A percentile compares a stretch with the other conserved stretches of the same genome.
These are phyloP conservation scores for Elongisporangium undulatum DNA, from an alignment of 352 stramenopile genomes.

Conservation along the genomic window DNA sequence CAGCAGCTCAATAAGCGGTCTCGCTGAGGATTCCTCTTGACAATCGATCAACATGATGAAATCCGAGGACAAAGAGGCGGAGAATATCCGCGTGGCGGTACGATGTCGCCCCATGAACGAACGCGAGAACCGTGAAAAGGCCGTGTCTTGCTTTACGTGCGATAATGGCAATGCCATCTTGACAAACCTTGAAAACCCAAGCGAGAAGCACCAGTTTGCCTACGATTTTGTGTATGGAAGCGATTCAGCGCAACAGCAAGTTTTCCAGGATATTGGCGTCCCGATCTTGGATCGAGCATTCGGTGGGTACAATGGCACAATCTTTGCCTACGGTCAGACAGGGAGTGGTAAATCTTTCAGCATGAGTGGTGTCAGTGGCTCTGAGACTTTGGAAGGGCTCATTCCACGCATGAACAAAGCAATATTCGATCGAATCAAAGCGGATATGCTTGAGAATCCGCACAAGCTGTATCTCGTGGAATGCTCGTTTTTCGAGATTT, in stretches of 20 bases:
- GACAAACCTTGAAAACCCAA: conserved; percentile 78
- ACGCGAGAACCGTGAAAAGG: conserved; percentile 78
- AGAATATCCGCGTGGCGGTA: conserved; percentile 92
- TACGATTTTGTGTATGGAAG: conserved; percentile 88
- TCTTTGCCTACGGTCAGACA: conserved; percentile 88
- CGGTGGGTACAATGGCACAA: conserved; percentile 87
- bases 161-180: conserved; percentile 74
- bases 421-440: conserved; percentile 85
- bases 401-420: conserved; percentile 90
- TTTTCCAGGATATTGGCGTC: conserved; percentile 78
- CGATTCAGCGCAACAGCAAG: conserved; percentile 60
- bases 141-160: conserved; percentile 63
- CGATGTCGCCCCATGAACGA: conserved; percentile 90
- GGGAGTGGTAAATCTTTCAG: conserved; percentile 88
- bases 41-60: conserved; percentile 32
- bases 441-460: conserved; percentile 51
- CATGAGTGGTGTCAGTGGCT: conserved; percentile 72
- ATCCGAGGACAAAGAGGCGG: conserved; percentile 71
- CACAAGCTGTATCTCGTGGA: conserved; percentile 89
- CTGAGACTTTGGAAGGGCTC: conserved; percentile 72
- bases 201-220: conserved; percentile 79
- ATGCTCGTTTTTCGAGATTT: conserved; percentile 95
- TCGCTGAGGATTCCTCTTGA: background rate
- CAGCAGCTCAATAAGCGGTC: background rate
- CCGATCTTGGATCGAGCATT: conserved; percentile 81